Evolutionary conservation across 306 rosid species (phyloP).

Genomic region (Dicorynia guianensis): DNA sequence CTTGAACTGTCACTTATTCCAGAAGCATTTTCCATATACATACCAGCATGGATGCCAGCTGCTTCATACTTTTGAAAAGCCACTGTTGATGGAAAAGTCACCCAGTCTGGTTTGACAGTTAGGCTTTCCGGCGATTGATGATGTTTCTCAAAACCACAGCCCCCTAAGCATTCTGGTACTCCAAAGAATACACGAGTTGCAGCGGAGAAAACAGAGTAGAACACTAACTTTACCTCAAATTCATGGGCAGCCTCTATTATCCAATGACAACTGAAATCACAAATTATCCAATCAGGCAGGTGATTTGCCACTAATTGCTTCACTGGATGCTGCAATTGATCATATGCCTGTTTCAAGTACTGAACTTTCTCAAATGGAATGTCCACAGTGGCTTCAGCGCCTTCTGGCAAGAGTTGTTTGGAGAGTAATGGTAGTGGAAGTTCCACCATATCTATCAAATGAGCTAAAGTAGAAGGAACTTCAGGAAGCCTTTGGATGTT

Average conservation of each 20-base stretch:
- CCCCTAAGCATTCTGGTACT: not conserved
- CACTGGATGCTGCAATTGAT: constrained; percentile 13
- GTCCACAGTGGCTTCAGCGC: constrained; percentile 43
- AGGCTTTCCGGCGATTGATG: constrained; percentile 22
- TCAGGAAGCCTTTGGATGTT: constrained; percentile 46
- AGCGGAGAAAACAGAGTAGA: constrained; percentile 17
- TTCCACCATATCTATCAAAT: constrained; percentile 29
- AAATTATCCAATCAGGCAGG: constrained; percentile 43
- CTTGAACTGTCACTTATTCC: constrained; percentile 24
- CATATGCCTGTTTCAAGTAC: constrained; percentile 28
- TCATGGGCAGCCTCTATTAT: constrained; percentile 23
- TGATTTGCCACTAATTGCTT: constrained; percentile 9
- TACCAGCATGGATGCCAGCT: not conserved
- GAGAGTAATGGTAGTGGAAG: constrained; percentile 37
- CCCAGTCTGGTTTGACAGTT: constrained; percentile 22
- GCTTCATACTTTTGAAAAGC: constrained; percentile 25
- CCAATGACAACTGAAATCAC: constrained; percentile 33
- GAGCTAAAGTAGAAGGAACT: constrained; percentile 35
- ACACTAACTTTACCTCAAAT: constrained; percentile 1
- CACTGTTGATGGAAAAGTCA: constrained; percentile 35
- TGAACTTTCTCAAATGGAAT: constrained; percentile 33
- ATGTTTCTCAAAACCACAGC: not conserved
- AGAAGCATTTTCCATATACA: not conserved
- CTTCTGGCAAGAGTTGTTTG: constrained; percentile 31
- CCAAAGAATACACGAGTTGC: not conserved